Conservation (phyloP, 768 basidiomycete species). For the Dioszegia aurantiaca region DNA sequence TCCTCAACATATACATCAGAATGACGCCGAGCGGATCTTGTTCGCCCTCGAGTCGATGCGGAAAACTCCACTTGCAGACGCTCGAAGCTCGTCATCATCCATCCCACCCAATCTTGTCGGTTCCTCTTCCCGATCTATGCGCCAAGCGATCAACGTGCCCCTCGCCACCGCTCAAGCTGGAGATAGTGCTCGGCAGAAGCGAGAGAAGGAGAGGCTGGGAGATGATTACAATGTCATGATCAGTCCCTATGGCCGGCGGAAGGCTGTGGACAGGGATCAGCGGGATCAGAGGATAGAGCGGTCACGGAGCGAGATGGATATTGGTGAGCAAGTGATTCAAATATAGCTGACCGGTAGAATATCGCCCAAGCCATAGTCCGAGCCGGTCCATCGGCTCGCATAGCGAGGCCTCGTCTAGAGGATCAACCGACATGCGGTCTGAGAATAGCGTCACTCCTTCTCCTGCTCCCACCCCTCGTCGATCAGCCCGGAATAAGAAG, state of each 20-base stretch:
- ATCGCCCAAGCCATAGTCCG: conserved; percentile 12
- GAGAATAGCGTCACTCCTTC: conserved; percentile 13
- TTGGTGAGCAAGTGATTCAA: conserved; percentile 1
- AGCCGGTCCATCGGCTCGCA: conserved; percentile 6
- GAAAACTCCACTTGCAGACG: conserved; percentile 40
- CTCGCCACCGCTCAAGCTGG: conserved; percentile 43
- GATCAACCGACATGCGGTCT: conserved; percentile 4
- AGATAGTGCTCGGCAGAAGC: conserved; percentile 27
- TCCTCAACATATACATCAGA: conserved; percentile 25
- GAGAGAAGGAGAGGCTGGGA: conserved; percentile 35
- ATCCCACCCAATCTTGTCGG: conserved; percentile 30
- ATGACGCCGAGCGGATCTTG: conserved; percentile 46
- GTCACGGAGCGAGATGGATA: conserved; percentile 13
- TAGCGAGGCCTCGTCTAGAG: conserved; percentile 4
- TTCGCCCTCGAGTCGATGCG: conserved; percentile 41
- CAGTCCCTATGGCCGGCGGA: conserved; percentile 44
- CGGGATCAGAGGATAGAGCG: conserved; percentile 25
- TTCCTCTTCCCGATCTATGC: conserved; percentile 35
- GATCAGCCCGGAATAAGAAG: conserved; percentile 35
- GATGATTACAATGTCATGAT: conserved; percentile 44
- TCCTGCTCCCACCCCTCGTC: conserved; percentile 36
- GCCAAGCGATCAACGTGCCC: conserved; percentile 43
- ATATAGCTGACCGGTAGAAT: conserved; percentile 7
- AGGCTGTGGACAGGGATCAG: conserved; percentile 29
- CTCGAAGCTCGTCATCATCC: conserved; percentile 14